Evolutionary conservation across 2,329 filamentous ascomycete genomes (phyloP).

Genomic region (Macrophomina pseudophaseolina): DNA sequence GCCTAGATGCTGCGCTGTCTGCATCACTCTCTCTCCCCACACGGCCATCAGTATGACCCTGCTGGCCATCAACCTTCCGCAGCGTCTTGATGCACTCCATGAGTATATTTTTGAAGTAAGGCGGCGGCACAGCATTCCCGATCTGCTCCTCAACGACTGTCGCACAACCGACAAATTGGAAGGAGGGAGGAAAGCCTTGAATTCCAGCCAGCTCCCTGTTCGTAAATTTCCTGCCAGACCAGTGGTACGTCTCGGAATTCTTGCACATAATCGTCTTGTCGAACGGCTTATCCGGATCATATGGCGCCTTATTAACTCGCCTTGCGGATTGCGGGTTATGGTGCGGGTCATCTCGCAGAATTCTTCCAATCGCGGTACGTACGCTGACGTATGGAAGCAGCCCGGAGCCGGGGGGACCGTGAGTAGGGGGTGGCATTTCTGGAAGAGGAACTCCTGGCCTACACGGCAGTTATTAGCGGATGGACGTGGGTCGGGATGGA

Average conservation of each 20-base stretch:
- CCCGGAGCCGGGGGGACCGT: neutral
- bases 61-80: neutral
- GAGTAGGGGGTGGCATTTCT: neutral
- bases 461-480: neutral
- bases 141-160: slow-evolving; percentile 11
- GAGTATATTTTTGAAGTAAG: neutral
- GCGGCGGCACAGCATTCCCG: slow-evolving; percentile 24
- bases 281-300: neutral
- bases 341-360: neutral
- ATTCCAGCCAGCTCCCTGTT: slow-evolving; percentile 19
- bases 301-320: neutral
- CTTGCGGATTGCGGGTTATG: neutral
- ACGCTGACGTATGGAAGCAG: neutral
- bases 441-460: slow-evolving; percentile 13
- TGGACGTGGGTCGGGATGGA: too few species aligned
- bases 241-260: neutral
- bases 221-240: neutral
- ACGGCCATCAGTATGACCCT: neutral
- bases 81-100: slow-evolving; percentile 9
- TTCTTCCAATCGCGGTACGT: neutral
- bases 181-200: slow-evolving; percentile 1
- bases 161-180: neutral
- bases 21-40: too few species aligned
- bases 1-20: too few species aligned
- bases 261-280: neutral